Evolutionary conservation across 2,329 filamentous ascomycete genomes (phyloP).

Genomic region (Diplodia corticola): DNA sequence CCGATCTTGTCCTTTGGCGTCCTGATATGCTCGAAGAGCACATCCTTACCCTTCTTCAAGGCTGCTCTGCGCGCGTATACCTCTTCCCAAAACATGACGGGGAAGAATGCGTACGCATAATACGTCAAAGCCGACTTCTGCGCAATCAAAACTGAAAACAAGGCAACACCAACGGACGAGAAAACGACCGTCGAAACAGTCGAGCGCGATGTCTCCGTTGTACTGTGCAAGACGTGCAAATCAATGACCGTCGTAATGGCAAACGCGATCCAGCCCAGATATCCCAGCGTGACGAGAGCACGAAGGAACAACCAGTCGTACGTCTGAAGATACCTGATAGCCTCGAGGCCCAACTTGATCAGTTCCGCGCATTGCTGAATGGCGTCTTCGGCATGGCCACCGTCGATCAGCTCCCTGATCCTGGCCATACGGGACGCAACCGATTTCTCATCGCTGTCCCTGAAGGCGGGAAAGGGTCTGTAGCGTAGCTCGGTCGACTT

Average conservation of each 20-base stretch:
- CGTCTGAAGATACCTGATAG: slow-evolving; percentile 90
- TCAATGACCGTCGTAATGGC: slow-evolving; percentile 87
- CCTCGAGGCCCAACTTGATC: slow-evolving; percentile 74
- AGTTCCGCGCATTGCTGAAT: slow-evolving; percentile 77
- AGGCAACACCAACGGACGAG: slow-evolving; percentile 68
- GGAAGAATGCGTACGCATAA: slow-evolving; percentile 90
- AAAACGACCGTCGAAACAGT: slow-evolving; percentile 64
- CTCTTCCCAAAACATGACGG: slow-evolving; percentile 95
- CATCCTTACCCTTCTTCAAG: slow-evolving; percentile 64
- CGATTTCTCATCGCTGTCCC: slow-evolving; percentile 58
- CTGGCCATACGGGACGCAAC: slow-evolving; percentile 66
- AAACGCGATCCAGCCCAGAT: slow-evolving; percentile 94
- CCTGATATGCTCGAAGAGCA: slow-evolving; percentile 68
- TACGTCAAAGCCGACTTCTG: slow-evolving; percentile 81
- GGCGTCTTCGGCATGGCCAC: slow-evolving; percentile 69
- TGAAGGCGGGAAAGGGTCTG: slow-evolving; percentile 71
- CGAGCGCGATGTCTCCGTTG: slow-evolving; percentile 64
- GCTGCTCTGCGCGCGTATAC: slow-evolving; percentile 77
- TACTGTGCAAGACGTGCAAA: slow-evolving; percentile 77
- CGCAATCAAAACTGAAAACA: slow-evolving; percentile 78
- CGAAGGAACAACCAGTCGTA: slow-evolving; percentile 98
- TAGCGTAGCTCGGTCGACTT: slow-evolving; percentile 73
- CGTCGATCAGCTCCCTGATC: slow-evolving; percentile 68
- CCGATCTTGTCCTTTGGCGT: slow-evolving; percentile 59
- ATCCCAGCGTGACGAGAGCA: slow-evolving; percentile 83